A percentile compares a stretch with the other conserved stretches of the same genome.
Evolutionary conservation across 257 asterid genomes (phyloP).

Genomic region (Pogostemon cablin): DNA sequence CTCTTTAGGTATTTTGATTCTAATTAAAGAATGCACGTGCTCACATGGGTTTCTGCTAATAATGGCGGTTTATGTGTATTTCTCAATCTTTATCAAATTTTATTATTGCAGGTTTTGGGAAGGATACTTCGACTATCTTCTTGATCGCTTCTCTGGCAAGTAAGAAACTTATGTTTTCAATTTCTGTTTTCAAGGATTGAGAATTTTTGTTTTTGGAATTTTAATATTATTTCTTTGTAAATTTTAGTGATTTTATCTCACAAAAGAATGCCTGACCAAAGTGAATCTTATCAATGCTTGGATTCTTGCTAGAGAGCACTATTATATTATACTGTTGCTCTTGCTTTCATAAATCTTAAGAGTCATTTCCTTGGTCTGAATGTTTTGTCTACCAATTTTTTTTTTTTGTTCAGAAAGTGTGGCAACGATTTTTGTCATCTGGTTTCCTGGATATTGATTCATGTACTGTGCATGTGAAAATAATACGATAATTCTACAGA

Average conservation of each 20-base stretch:
- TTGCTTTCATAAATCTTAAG: too few species aligned
- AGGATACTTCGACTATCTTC: conserved; percentile 36
- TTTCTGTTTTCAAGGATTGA: not conserved
- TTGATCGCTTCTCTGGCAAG: conserved; percentile 35
- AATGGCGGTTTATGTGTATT: not conserved
- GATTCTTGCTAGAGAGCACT: too few species aligned
- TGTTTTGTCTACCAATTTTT: not conserved
- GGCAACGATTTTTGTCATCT: not conserved
- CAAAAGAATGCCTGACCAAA: too few species aligned
- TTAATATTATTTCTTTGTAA: too few species aligned
- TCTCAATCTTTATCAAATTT: conserved; percentile 16
- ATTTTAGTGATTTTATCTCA: not conserved
- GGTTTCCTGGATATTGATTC: conserved; percentile 2
- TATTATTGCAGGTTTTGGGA: conserved; percentile 36
- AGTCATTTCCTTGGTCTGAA: too few species aligned
- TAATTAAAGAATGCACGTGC: not conserved
- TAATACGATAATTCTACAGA: not conserved
- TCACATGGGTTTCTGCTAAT: not conserved
- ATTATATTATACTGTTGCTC: too few species aligned
- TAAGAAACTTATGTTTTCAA: conserved; percentile 20
- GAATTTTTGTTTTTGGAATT: not conserved
- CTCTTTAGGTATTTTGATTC: not conserved
- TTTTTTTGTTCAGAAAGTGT: not conserved
- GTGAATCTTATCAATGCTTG: too few species aligned
- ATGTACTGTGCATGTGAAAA: not conserved